Base-by-base conservation (phyloP, 2,329 filamentous ascomycete species). In the Ascosphaera acerosa region DNA sequence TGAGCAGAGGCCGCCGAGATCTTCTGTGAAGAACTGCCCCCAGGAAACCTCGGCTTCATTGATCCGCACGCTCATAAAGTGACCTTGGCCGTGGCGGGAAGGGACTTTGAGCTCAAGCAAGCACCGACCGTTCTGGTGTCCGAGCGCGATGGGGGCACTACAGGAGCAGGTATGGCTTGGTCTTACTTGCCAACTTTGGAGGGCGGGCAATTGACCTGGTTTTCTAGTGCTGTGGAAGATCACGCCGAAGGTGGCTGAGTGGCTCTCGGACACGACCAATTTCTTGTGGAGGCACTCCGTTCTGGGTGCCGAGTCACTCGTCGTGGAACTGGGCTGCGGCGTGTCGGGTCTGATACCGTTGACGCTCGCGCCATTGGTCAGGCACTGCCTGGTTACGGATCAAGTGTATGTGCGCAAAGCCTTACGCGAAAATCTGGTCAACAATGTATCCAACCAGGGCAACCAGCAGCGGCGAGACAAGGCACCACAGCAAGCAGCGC, bases 281-380 rank as follows among this genome's bases (percentile, higher is more conserved):
- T 49, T 67, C 1, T 59, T 92, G 30, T 69, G 71, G 52, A 48
- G 52, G 22, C 42, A 52, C 34, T 53, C 52, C 29, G 43, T 72
- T 31, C 57, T 84, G 5, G 50, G 56, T 15, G 36, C 56, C 0
- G 41, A 55, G 2, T 70, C 75, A 4, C 57, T 57, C 4, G 58
- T 82, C 14, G 58, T 91, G 33, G 87, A 94, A 46, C 66, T 97
- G 4, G 87, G 87, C 27, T 81, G 78, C 47, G 87, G 87, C 33
- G 74, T 90, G 33, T 76, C 81, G 1, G 78, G 74, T 12, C 59
- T 94, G 20, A 65, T 82, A 19, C 78, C 74, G 3, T 57, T 87
- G 22, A 57, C 67, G 4, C 52, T 91, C 9, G 63, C 65, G 2
- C 63, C 66, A 2, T 55, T 54, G 3, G 60, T 89, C 12, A 38